A percentile compares a stretch with the other conserved stretches of the same genome.
phyloP scores from a whole-genome alignment of 225 moss, liverwort and hornwort genomes.

The Pseudoscleropodium purum region DNA sequence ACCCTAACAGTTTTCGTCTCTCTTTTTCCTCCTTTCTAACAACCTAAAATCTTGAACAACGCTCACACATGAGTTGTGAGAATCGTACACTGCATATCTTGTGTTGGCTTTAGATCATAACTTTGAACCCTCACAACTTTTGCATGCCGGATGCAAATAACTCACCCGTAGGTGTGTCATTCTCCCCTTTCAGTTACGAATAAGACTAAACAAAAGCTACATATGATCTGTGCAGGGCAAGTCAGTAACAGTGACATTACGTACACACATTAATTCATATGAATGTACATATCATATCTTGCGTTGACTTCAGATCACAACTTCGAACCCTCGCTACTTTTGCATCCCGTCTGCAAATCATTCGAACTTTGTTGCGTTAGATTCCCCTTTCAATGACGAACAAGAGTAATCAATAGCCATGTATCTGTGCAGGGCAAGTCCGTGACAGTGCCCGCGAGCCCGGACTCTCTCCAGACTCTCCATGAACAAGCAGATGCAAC shows the following conservation, averaged over 20 bases:
- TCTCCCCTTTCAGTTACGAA: no score
- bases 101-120: neutral
- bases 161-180: no score
- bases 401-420: neutral
- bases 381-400: neutral
- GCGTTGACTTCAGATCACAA: neutral
- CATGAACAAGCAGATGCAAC: conserved; percentile 34
- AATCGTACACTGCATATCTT: neutral
- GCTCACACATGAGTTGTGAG: neutral
- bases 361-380: no score
- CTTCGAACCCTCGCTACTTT: neutral
- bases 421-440: conserved; percentile 27
- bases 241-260: no score
- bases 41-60: neutral
- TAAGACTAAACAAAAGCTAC: no score
- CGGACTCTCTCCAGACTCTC: conserved; percentile 20
- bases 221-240: no score
- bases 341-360: no score
- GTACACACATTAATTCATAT: neutral
- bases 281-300: neutral
- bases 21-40: neutral
- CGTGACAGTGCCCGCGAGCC: conserved; percentile 43
- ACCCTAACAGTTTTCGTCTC: neutral
- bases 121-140: neutral
- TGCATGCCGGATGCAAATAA: neutral